These are phyloP conservation scores for Entoloma clypeatum DNA, from an alignment of 1,284 basidiomycete species.

Conservation along the genomic window DNA sequence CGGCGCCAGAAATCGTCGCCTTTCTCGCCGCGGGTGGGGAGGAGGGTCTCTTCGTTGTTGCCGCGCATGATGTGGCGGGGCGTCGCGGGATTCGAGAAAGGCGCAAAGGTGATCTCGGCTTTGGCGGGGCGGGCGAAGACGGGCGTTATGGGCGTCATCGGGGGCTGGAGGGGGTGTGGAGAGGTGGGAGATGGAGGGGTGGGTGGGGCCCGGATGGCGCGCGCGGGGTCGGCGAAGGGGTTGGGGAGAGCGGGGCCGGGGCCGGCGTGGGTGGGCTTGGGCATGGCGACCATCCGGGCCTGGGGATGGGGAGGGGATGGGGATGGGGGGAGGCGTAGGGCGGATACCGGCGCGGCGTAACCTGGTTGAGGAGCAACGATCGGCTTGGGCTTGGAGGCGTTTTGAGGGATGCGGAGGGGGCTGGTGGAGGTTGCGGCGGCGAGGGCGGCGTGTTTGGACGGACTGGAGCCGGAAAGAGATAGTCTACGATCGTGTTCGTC, in stretches of 20 bases:
- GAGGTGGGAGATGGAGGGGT: conserved; percentile 33
- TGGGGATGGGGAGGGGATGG: conserved; percentile 37
- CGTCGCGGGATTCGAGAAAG: conserved; percentile 30
- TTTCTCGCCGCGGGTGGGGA: conserved; percentile 61
- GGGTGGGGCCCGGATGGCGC: conserved; percentile 29
- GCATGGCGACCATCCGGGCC: conserved; percentile 26
- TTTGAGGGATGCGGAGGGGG: conserved; percentile 14
- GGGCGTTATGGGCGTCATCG: conserved; percentile 73
- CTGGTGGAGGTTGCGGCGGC: conserved; percentile 32
- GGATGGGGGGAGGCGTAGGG: conserved; percentile 50
- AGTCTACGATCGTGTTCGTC: conserved; percentile 24
- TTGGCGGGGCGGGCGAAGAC: conserved; percentile 66
- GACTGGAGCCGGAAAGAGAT: conserved; percentile 8
- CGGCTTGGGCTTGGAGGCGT: conserved; percentile 29
- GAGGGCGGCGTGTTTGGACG: conserved; percentile 39
- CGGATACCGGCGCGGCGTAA: conserved; percentile 64
- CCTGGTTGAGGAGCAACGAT: conserved; percentile 70
- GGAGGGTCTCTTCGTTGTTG: conserved; percentile 60
- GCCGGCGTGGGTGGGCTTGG: conserved; percentile 15
- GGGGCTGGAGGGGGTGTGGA: conserved; percentile 72
- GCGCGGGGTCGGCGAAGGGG: conserved; percentile 31
- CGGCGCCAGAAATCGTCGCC: conserved; percentile 83
- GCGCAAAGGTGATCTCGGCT: conserved; percentile 49
- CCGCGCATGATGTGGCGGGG: conserved; percentile 58
- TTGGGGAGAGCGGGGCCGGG: conserved; percentile 18